These are phyloP conservation scores for Penicillium salamii DNA, from an alignment of 495 filamentous ascomycete species.

Conservation along the genomic window DNA sequence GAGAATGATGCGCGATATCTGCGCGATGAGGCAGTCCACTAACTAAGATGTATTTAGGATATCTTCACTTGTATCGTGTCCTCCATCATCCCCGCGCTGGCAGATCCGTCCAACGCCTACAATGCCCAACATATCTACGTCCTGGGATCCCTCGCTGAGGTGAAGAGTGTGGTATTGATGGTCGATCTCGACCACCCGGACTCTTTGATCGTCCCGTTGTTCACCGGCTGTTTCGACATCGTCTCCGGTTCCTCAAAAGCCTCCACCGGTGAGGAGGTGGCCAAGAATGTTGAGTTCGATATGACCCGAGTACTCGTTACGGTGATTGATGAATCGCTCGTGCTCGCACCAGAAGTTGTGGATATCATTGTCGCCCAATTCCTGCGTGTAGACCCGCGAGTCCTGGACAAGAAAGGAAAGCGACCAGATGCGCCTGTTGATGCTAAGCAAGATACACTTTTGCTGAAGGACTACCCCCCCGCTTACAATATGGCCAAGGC, in stretches of 20 bases:
- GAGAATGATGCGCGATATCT: not conserved
- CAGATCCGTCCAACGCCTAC: slow-evolving; percentile 85
- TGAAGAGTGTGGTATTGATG: slow-evolving; percentile 91
- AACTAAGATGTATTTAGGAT: slow-evolving; percentile 54
- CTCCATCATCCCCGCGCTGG: slow-evolving; percentile 77
- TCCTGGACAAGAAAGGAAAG: slow-evolving; percentile 53
- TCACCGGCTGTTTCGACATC: slow-evolving; percentile 87
- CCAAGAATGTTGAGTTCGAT: slow-evolving; percentile 87
- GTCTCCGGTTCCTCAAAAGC: slow-evolving; percentile 74
- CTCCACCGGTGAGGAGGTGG: slow-evolving; percentile 71
- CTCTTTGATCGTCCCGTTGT: slow-evolving; percentile 72
- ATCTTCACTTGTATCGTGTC: slow-evolving; percentile 88
- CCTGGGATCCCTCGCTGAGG: slow-evolving; percentile 80
- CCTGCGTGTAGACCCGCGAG: slow-evolving; percentile 71
- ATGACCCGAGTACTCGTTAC: slow-evolving; percentile 83
- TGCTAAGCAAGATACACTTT: slow-evolving; percentile 73
- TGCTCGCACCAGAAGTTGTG: slow-evolving; percentile 78
- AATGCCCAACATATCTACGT: slow-evolving; percentile 91
- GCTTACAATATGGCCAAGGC: slow-evolving; percentile 96
- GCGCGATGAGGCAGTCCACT: not conserved
- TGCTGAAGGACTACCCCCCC: slow-evolving; percentile 79
- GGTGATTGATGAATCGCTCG: slow-evolving; percentile 80
- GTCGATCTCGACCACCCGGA: slow-evolving; percentile 84
- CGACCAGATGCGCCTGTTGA: slow-evolving; percentile 59
- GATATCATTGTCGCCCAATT: slow-evolving; percentile 96